Base-by-base conservation (phyloP, 1,139 yeast species). In the Blastobotrys buckinghamii region DNA sequence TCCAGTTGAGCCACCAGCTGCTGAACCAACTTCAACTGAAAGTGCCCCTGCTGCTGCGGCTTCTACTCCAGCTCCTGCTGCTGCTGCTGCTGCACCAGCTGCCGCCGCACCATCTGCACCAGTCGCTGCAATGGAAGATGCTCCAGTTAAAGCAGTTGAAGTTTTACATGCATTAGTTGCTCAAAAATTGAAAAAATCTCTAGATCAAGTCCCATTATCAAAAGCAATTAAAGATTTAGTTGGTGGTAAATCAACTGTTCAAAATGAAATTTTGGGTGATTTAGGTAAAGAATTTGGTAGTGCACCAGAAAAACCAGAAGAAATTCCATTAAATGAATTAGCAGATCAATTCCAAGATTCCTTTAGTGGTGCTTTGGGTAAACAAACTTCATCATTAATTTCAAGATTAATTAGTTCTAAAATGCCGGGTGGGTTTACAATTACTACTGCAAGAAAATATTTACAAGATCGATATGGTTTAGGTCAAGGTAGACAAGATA, bases 371-470 rank as follows among this genome's bases (percentile, higher is more conserved):
- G 78, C 80, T 58, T 78, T 92, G 59, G 98, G 98, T 67, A 92
- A 92, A 71, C 95, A 92, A 63, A 84, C 97, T 2, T 74, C 89
- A 43, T 84, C 96, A 32, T 77, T 92, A 60, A 77, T 92, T 58
- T 87, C 96, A 54, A 84, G 97, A 72, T 77, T 92, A 65, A 84
- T 90, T 75, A 83, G 97, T 16, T 84, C 97, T 35, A 92, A 92
- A 75, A 92, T 92, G 97, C 97, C 98, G 51, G 98, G 98, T 78
- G 98, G 98, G 29, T 92, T 90, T 73, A 84, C 95, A 51, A 84
- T 89, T 61, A 84, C 97, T 55, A 73, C 78, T 56, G 95, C 96
- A 47, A 84, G 97, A 76, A 88, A 88, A 68, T 86, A 92, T 71
- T 78, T 92, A 67, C 90, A 85, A 71, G 68, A 90, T 39, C 81